phyloP scores from a whole-genome alignment of 139 green algal species.

The Parachlorella kessleri region DNA sequence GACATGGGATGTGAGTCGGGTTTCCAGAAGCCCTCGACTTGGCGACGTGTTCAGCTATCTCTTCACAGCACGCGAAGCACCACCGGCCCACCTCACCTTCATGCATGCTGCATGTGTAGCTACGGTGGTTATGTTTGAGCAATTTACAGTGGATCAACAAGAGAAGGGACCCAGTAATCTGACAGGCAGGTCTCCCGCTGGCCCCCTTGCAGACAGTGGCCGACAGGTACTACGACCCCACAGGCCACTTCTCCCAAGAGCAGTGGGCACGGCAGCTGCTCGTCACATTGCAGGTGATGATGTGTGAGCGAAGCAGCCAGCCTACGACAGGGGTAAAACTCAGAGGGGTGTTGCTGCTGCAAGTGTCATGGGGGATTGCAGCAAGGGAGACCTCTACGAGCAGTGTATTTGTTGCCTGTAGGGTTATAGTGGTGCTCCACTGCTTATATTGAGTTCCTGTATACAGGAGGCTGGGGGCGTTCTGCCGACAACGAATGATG shows the following conservation, averaged over 20 bases:
- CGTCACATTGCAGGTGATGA: background rate
- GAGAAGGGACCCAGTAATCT: no score
- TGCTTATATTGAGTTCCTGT: no score
- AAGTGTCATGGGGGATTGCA: no score
- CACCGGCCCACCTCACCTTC: background rate
- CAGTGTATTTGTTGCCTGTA: no score
- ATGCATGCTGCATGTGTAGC: background rate
- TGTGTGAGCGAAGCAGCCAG: background rate
- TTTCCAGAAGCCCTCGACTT: background rate
- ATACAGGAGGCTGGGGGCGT: background rate
- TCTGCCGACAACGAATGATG: background rate
- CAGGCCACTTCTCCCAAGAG: background rate
- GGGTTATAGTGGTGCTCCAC: no score
- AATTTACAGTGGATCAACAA: no score
- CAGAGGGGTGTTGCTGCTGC: no score
- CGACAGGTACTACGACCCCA: background rate
- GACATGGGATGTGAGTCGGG: background rate
- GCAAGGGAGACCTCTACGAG: no score
- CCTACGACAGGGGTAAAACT: no score
- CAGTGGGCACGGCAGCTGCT: background rate
- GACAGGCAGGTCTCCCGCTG: no score
- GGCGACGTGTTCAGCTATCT: background rate
- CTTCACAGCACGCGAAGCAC: background rate
- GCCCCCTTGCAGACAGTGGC: background rate
- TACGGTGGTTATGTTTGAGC: no score